phyloP scores from a whole-genome alignment of 306 rosid genomes.

The Lotus japonicus region DNA sequence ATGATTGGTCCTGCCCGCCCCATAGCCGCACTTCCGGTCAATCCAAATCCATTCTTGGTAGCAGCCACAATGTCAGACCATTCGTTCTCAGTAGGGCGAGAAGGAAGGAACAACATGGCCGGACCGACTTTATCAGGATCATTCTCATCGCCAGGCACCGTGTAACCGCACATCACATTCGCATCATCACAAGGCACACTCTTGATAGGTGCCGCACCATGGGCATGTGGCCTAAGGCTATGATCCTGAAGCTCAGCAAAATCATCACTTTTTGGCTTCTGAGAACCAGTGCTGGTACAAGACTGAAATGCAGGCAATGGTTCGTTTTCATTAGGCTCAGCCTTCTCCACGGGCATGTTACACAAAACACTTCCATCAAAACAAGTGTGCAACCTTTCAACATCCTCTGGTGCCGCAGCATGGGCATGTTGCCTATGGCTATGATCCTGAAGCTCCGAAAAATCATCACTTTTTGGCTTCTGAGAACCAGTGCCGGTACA shows the following conservation, averaged over 20 bases:
- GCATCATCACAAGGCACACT: conserved; percentile 42
- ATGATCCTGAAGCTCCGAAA: conserved; percentile 17
- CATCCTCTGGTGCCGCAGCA: conserved; percentile 44
- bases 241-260: conserved; percentile 16
- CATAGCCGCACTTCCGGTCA: conserved; percentile 67
- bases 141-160: conserved; percentile 28
- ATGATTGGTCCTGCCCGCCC: conserved; percentile 61
- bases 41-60: conserved; percentile 43
- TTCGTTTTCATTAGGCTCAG: conserved; percentile 17
- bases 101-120: conserved; percentile 51
- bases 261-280: conserved; percentile 21
- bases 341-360: not conserved
- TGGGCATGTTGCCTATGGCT: conserved; percentile 12
- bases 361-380: not conserved
- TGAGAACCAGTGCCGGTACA: not conserved
- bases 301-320: conserved; percentile 1
- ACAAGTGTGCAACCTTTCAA: conserved; percentile 22
- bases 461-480: conserved; percentile 23
- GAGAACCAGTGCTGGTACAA: not conserved
- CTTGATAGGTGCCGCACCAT: conserved; percentile 38
- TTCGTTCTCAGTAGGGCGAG: conserved; percentile 46
- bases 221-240: conserved; percentile 5
- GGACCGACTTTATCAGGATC: conserved; percentile 36
- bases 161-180: conserved; percentile 32
- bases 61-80: conserved; percentile 53